Percentiles rank a stretch among this genome's conserved stretches.
Conservation (phyloP, 164 flowering plant species). For the Chimonanthus salicifolius region DNA sequence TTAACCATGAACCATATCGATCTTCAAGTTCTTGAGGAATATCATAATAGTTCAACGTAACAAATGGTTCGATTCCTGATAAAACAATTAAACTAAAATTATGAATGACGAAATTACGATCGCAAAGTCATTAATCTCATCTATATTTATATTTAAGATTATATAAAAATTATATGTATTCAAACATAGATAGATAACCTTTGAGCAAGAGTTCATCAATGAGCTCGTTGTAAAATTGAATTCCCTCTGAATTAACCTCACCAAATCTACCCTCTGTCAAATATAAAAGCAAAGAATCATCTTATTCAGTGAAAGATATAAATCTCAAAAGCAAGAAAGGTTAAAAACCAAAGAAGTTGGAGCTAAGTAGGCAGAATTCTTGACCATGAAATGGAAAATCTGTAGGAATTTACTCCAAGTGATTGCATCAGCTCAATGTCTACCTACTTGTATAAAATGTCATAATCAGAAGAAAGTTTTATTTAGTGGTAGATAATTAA, state of each 20-base stretch:
- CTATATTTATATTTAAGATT: no score
- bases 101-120: not conserved
- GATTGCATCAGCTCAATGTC: conserved; percentile 50
- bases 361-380: conserved; percentile 51
- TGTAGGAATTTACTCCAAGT: conserved; percentile 50
- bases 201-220: conserved; percentile 42
- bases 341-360: not conserved
- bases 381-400: conserved; percentile 75
- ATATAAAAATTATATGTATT: not conserved
- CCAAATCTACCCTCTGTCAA: conserved; percentile 41
- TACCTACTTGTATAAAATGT: not conserved
- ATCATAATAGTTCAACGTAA: conserved; percentile 13
- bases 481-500: not conserved
- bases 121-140: not conserved
- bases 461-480: not conserved
- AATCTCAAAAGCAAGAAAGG: not conserved
- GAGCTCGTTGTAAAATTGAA: conserved; percentile 38
- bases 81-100: not conserved
- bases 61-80: conserved; percentile 12
- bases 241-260: conserved; percentile 35
- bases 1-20: conserved; percentile 14
- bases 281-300: not conserved
- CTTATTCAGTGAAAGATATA: not conserved
- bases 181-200: not conserved
- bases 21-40: conserved; percentile 17